These are phyloP conservation scores for Diaporthe amygdali DNA, from an alignment of 2,329 filamentous ascomycete genomes.

Conservation along the genomic window DNA sequence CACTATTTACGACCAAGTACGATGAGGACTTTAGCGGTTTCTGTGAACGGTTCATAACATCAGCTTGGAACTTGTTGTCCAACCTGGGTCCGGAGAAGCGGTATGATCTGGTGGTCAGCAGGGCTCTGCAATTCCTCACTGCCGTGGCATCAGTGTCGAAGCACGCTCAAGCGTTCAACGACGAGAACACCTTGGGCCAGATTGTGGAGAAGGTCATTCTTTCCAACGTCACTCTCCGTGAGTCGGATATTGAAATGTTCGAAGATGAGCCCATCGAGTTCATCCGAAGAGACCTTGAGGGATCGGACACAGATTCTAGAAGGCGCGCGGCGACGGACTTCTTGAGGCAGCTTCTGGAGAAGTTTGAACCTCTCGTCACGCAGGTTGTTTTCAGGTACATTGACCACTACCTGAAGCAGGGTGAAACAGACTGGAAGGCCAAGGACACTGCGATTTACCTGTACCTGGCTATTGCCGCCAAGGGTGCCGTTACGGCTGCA, in stretches of 20 bases:
- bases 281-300: conserved; percentile 92
- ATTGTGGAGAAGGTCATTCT: conserved; percentile 96
- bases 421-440: conserved; percentile 88
- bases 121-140: conserved; percentile 91
- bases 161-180: conserved; percentile 87
- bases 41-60: conserved; percentile 83
- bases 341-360: conserved; percentile 84
- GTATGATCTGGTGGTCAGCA: conserved; percentile 93
- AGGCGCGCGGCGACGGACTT: conserved; percentile 94
- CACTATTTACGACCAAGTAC: conserved; percentile 92
- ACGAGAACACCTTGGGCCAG: conserved; percentile 77
- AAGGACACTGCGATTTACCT: conserved; percentile 99
- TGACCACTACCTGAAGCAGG: conserved; percentile 81
- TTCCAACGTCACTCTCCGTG: conserved; percentile 88
- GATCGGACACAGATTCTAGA: conserved; percentile 93
- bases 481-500: conserved; percentile 83
- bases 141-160: conserved; percentile 79
- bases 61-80: conserved; percentile 90
- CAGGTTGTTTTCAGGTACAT: conserved; percentile 88
- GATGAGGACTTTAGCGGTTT: conserved; percentile 89
- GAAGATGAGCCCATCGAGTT: conserved; percentile 99
- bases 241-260: conserved; percentile 94
- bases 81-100: conserved; percentile 86
- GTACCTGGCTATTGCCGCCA: conserved; percentile 91
- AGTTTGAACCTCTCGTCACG: conserved; percentile 86